Evolutionary conservation across 225 moss, liverwort and hornwort species (phyloP).

Genomic region (Polytrichum commune): DNA sequence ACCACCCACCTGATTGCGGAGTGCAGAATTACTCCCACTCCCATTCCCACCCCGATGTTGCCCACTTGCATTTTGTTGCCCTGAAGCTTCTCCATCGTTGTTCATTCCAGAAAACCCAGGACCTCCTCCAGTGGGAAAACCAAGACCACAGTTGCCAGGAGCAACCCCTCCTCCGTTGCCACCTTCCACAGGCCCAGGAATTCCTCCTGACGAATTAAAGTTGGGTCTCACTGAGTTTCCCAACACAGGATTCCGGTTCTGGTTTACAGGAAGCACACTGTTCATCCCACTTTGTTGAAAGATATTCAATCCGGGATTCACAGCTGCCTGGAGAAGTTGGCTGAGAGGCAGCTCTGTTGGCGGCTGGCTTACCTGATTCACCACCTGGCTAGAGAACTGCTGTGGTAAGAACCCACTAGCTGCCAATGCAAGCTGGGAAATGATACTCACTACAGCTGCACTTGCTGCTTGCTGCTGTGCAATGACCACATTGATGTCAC

Average conservation of each 20-base stretch:
- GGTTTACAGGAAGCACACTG: conserved; percentile 11
- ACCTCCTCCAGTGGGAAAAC: conserved; percentile 28
- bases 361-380: conserved; percentile 20
- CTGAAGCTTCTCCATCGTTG: conserved; percentile 23
- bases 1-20: conserved; percentile 26
- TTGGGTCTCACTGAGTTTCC: conserved; percentile 30
- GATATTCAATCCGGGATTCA: conserved; percentile 30
- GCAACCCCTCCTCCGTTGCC: conserved; percentile 8
- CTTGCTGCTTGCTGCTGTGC: conserved; percentile 78
- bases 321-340: conserved; percentile 55
- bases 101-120: conserved; percentile 33
- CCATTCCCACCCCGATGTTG: conserved; percentile 18
- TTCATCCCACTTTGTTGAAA: conserved; percentile 35
- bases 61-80: conserved; percentile 14
- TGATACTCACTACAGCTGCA: conserved; percentile 55
- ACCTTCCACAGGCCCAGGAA: conserved; percentile 9
- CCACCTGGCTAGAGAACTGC: conserved; percentile 21
- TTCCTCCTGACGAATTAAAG: conserved; percentile 28
- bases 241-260: conserved; percentile 13
- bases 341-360: conserved; percentile 40
- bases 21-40: conserved; percentile 14
- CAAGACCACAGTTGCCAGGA: conserved; percentile 14
- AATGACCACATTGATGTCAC: conserved; percentile 30
- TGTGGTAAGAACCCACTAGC: conserved; percentile 53
- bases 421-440: conserved; percentile 72